Conservation (phyloP, 1,284 basidiomycete genomes). For the Leucoagaricus sp. region DNA sequence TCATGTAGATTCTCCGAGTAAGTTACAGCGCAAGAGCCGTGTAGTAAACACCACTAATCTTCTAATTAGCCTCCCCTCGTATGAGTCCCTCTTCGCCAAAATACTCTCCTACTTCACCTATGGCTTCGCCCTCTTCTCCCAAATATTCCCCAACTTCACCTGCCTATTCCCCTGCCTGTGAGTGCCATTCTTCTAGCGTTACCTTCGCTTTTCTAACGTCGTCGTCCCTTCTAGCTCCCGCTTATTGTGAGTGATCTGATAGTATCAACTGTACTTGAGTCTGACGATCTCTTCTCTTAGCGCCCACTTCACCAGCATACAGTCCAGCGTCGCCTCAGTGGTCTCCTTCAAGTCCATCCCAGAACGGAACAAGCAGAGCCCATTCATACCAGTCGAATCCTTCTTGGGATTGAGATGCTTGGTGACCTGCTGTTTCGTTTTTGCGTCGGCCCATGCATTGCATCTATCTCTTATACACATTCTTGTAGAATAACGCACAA, state of each 20-base stretch:
- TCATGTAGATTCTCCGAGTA: constrained; percentile 75
- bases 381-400: constrained; percentile 32
- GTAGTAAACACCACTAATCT: constrained; percentile 10
- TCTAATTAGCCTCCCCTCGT: constrained; percentile 56
- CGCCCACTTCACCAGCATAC: constrained; percentile 82
- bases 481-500: constrained; percentile 17
- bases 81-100: constrained; percentile 85
- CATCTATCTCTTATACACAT: constrained; percentile 17
- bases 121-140: constrained; percentile 81
- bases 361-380: constrained; percentile 32
- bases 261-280: constrained; percentile 12
- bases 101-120: constrained; percentile 83
- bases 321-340: constrained; percentile 80
- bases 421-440: constrained; percentile 2
- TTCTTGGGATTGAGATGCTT: constrained; percentile 28
- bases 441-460: constrained; percentile 8
- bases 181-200: constrained; percentile 33
- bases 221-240: constrained; percentile 47
- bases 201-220: constrained; percentile 21
- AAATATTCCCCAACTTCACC: constrained; percentile 89
- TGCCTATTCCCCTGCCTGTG: constrained; percentile 81
- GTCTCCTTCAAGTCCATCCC: constrained; percentile 80
- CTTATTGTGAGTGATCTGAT: constrained; percentile 61
- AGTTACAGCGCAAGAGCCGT: constrained; percentile 26
- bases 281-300: constrained; percentile 36